Base-by-base conservation (phyloP, 805 yeast species). In the Jamesozyma piceae region DNA sequence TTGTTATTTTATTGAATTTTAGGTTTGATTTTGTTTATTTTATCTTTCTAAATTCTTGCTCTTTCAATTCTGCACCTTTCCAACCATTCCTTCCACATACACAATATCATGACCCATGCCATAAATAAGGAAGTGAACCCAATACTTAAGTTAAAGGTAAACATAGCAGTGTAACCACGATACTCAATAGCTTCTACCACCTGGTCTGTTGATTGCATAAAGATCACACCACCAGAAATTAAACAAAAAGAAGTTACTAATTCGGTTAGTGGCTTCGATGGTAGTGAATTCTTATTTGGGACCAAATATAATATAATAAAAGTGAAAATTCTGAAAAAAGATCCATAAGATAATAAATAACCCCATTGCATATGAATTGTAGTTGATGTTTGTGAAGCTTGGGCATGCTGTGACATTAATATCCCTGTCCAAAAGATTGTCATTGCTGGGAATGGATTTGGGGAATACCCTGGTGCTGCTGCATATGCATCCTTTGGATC, bases 391-490 rank as follows among this genome's bases (percentile, higher is more conserved):
- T 60, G 68, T 1, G 92, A 80, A 5, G 89, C 83, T 64, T 92
- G 98, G 32, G 78, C 79, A 64, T 92, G 98, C 62, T 82, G 86
- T 1, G 97, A 88, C 98, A 92, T 92, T 48, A 92, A 71, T 13
- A 82, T 73, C 24, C 98, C 98, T 1, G 97, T 92, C 95, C 96
- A 92, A 66, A 85, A 92, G 28, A 92, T 84, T 2, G 94, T 87
- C 50, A 92, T 75, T 1, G 85, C 79, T 3, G 97, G 97, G 75
- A 92, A 87, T 28, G 97, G 97, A 60, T 92, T 92, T 49, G 95
- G 89, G 1, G 95, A 81, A 61, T 69, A 84, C 0, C 94, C 94
- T 2, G 89, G 89, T 1, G 81, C 63, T 11, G 73, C 71, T 3
- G 66, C 67, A 28, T 50, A 50, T 13, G 43, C 30, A 4, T 47